phyloP scores from a whole-genome alignment of 108 stramenopile species.

The Fistulifera pelliculosa region DNA sequence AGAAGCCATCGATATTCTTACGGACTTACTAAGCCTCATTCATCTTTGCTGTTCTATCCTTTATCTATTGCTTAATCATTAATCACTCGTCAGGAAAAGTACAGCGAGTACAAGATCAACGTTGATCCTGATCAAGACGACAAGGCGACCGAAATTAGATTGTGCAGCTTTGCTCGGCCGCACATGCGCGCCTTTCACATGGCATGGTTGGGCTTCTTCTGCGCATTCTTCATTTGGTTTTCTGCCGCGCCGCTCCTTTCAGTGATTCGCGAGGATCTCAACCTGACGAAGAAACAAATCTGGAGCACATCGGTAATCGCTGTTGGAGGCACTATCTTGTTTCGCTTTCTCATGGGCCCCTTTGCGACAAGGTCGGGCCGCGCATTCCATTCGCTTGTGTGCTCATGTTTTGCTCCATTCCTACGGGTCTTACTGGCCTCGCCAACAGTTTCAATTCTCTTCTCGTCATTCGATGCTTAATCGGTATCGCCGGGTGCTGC shows the following conservation, averaged over 20 bases:
- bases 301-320: constrained; percentile 76
- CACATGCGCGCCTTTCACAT: constrained; percentile 84
- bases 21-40: no score
- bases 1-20: no score
- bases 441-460: constrained; percentile 65
- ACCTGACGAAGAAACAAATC: constrained; percentile 55
- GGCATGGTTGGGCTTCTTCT: constrained; percentile 68
- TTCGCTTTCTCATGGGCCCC: constrained; percentile 68
- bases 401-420: constrained; percentile 56
- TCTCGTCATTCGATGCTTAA: constrained; percentile 58
- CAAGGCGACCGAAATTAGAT: constrained; percentile 62
- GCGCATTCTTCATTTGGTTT: constrained; percentile 86
- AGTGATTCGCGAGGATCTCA: constrained; percentile 52
- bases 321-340: constrained; percentile 54
- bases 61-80: no score
- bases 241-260: constrained; percentile 77
- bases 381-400: constrained; percentile 59
- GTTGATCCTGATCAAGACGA: constrained; percentile 57
- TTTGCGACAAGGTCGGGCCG: constrained; percentile 71
- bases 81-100: constrained; percentile 57
- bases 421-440: constrained; percentile 68
- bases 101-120: constrained; percentile 36
- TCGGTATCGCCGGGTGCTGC: constrained; percentile 78
- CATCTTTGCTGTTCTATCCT: no score
- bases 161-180: constrained; percentile 43